Base-by-base conservation (phyloP, 2,329 filamentous ascomycete species). In the Colletotrichum sidae region DNA sequence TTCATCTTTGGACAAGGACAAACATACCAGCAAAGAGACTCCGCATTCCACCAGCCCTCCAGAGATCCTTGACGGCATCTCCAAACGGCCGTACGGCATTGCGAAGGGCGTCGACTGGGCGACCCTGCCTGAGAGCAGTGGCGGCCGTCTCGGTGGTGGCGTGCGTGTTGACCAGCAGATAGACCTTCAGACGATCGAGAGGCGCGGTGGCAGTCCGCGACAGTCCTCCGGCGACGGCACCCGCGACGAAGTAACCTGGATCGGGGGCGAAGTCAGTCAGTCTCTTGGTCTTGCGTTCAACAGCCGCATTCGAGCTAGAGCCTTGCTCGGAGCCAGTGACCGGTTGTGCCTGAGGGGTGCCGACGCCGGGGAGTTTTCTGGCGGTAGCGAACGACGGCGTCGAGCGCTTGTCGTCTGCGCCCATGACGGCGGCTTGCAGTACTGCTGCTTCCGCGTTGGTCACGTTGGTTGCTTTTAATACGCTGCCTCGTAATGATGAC, bases 171-270 rank as follows among this genome's bases (percentile, higher is more conserved):
- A 97, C 95, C 73, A 99, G 96, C 57, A 99, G 88, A 78, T 97
- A 98, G 70, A 99, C 96, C 82, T 98, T 98, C 65, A 99, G 84
- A 72, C 96, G 93, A 81, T 99, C 96, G 79, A 99, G 90, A 66
- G 96, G 96, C 67, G 96, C 96, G 71, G 96, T 99, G 69, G 93
- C 92, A 75, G 96, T 98, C 76, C 96, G 91, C 76, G 95, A 98
- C 73, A 97, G 90, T 77, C 94, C 95, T 77, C 96, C 96, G 77
- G 95, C 94, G 76, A 97, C 85, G 79, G 94, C 96, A 84, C 96
- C 96, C 78, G 96, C 96, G 81, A 97, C 81, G 80, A 98, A 99
- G 82, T 98, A 99, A 86, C 96, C 96, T 97, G 91, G 86, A 88
- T 93, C 88, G 79, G 92, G 92, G 79, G 93, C 84, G 84, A 91